Conservation (phyloP, 1,284 basidiomycete genomes). For the Cryptococcus hybrid region DNA sequence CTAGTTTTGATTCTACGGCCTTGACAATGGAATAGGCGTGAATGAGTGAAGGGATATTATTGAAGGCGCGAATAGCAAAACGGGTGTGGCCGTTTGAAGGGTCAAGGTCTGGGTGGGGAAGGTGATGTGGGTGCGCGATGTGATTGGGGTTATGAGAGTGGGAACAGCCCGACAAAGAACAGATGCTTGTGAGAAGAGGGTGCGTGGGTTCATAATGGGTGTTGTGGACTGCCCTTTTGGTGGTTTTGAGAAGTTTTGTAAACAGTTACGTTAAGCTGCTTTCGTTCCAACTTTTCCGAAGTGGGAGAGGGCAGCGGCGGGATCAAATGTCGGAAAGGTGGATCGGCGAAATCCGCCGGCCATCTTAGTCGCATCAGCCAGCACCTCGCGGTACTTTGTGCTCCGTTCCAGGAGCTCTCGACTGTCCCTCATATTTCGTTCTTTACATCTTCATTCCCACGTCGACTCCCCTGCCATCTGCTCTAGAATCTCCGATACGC, state of each 20-base stretch:
- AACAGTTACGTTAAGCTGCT: background rate
- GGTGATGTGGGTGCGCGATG: conserved; percentile 9
- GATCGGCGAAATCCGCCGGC: background rate
- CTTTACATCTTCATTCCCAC: background rate
- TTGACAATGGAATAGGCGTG: conserved; percentile 31
- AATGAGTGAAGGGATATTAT: conserved; percentile 15
- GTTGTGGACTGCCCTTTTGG: background rate
- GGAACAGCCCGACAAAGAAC: background rate
- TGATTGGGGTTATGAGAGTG: too few relatives aligned
- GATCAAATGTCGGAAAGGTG: background rate
- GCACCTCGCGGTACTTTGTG: too few relatives aligned
- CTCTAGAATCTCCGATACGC: background rate
- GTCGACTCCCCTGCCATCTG: background rate
- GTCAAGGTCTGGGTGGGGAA: conserved; percentile 25
- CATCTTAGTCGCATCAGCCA: too few relatives aligned
- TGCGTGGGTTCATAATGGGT: conserved; percentile 10
- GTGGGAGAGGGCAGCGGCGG: background rate
- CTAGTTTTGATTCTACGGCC: conserved; percentile 30
- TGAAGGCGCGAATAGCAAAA: conserved; percentile 19
- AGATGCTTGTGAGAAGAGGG: conserved; percentile 6
- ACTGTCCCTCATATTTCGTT: background rate
- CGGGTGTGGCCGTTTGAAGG: conserved; percentile 16
- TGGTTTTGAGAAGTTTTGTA: background rate
- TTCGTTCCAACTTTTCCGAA: background rate
- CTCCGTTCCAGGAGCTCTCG: background rate